Evolutionary conservation across 73 alveolate genomes (phyloP).

Genomic region (Paramecium biaurelia): DNA sequence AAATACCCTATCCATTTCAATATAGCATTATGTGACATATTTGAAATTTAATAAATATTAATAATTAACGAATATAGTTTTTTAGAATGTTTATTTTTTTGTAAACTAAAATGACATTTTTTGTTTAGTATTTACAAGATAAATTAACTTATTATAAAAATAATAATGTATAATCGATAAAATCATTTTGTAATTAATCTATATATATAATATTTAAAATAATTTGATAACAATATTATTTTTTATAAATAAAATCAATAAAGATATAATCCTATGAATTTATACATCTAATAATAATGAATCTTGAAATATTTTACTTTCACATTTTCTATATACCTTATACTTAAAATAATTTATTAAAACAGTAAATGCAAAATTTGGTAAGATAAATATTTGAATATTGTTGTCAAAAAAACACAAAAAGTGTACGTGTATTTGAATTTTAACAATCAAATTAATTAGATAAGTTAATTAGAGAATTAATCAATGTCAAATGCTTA

Average conservation of each 20-base stretch:
- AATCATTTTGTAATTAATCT: too few relatives aligned
- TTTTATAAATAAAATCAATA: not conserved
- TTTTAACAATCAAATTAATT: too few relatives aligned
- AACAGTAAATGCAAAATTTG: not conserved
- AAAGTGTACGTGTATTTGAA: not conserved
- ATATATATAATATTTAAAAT: too few relatives aligned
- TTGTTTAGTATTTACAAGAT: too few relatives aligned
- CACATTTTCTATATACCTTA: too few relatives aligned
- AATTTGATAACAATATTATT: not conserved
- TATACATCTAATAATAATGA: not conserved
- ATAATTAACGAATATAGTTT: not conserved
- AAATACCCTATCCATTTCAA: not conserved
- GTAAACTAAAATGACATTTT: not conserved
- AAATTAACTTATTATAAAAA: too few relatives aligned
- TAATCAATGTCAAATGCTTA: too few relatives aligned
- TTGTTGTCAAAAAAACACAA: not conserved
- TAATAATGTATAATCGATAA: too few relatives aligned
- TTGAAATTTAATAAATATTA: not conserved
- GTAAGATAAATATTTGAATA: not conserved
- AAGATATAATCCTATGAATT: not conserved
- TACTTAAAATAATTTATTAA: too few relatives aligned
- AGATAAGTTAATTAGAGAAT: too few relatives aligned
- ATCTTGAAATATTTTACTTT: too few relatives aligned
- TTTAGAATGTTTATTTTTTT: not conserved
- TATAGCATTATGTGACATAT: conserved; percentile 12